These are phyloP conservation scores for Moniliella sp. DNA, from an alignment of 1,284 basidiomycete genomes.

Conservation along the genomic window DNA sequence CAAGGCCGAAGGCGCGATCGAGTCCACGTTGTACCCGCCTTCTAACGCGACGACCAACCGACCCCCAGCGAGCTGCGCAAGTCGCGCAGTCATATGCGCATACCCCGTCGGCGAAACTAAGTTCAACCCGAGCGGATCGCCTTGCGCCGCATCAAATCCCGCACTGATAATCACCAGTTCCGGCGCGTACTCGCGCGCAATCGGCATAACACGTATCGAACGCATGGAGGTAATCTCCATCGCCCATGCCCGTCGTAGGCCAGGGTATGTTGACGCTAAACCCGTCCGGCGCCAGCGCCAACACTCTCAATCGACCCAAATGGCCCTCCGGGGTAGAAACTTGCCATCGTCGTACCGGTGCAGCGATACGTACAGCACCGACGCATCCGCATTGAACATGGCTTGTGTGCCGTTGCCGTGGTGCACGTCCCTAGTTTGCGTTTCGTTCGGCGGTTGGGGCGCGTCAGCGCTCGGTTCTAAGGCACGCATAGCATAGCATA, in stretches of 20 bases:
- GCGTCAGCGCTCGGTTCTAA: too few species aligned
- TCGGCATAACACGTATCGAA: constrained; percentile 94
- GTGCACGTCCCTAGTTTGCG: constrained; percentile 71
- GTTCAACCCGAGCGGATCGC: constrained; percentile 75
- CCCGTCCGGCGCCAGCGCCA: constrained; percentile 53
- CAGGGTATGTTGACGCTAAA: constrained; percentile 90
- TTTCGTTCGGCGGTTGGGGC: constrained; percentile 40
- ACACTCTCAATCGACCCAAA: constrained; percentile 67
- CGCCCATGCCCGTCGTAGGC: constrained; percentile 66
- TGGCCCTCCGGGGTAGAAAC: constrained; percentile 77
- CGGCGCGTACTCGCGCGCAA: constrained; percentile 81
- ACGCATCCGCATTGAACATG: constrained; percentile 73
- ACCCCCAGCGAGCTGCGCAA: constrained; percentile 68
- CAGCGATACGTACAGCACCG: constrained; percentile 80
- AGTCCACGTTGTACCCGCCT: not conserved
- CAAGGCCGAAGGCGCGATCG: not conserved
- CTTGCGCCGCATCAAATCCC: constrained; percentile 85
- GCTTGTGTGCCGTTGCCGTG: constrained; percentile 94
- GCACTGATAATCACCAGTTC: constrained; percentile 93
- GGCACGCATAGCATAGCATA: too few species aligned
- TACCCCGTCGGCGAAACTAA: constrained; percentile 78
- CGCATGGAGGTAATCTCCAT: constrained; percentile 86
- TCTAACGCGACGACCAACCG: constrained; percentile 64
- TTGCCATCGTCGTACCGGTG: constrained; percentile 63
- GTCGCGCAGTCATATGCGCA: constrained; percentile 94